phyloP scores from a whole-genome alignment of 1,139 yeast species.

The Pichia sp. region DNA sequence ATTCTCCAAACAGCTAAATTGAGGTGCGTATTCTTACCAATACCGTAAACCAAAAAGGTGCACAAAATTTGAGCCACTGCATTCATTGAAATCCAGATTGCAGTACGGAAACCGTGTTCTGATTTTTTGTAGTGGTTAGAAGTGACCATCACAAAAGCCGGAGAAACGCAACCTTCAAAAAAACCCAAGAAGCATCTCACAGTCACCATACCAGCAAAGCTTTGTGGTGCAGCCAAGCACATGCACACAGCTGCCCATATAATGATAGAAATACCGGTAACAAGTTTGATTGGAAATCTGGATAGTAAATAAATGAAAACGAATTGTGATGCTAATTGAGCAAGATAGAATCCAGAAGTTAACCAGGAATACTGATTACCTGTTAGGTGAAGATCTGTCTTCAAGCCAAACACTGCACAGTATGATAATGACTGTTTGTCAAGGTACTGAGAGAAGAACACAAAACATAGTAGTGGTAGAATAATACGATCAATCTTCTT shows the following conservation, averaged over 20 bases:
- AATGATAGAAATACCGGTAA: conserved; percentile 16
- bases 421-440: conserved; percentile 20
- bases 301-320: conserved; percentile 13
- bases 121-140: conserved; percentile 19
- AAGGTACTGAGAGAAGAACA: conserved; percentile 39
- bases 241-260: conserved; percentile 19
- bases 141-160: conserved; percentile 22
- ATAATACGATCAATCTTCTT: conserved; percentile 50
- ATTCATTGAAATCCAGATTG: conserved; percentile 26
- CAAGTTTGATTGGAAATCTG: conserved; percentile 17
- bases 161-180: conserved; percentile 21
- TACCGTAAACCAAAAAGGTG: conserved; percentile 23
- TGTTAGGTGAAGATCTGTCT: conserved; percentile 14
- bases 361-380: conserved; percentile 37
- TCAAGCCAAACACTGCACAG: conserved; percentile 19
- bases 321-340: conserved; percentile 42
- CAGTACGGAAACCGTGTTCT: conserved; percentile 26
- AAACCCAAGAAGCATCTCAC: conserved; percentile 17
- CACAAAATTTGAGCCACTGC: conserved; percentile 26
- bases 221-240: conserved; percentile 18
- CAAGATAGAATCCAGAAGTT: conserved; percentile 51
- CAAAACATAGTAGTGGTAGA: conserved; percentile 49
- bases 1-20: conserved; percentile 22
- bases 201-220: conserved; percentile 15
- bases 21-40: conserved; percentile 17